Base-by-base conservation (phyloP, 805 yeast species). In the Tetrapisispora namnaoensis region DNA sequence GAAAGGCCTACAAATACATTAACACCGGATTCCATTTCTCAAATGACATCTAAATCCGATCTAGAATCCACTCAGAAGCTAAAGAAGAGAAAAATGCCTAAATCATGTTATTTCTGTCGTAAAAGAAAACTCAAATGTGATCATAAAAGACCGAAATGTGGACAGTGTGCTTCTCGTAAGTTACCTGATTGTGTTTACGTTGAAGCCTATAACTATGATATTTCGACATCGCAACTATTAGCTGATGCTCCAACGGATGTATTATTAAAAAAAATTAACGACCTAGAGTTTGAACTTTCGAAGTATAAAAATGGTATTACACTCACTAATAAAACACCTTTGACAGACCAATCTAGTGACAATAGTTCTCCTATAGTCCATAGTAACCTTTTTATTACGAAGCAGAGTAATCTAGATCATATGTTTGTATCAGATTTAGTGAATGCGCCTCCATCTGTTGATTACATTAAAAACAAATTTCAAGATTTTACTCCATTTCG, bases 121-220 rank as follows among this genome's bases (percentile, higher is more conserved):
- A 73, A 75, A 52, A 73, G 84, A 56, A 81, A 80, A 65, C 73
- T 81, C 67, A 80, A 80, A 67, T 80, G 86, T 63, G 83, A 79
- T 56, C 78, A 77, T 53, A 63, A 64, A 37, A 68, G 66, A 50
- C 72, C 74, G n/a, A 57, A 56, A 49, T 70, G 75, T 51, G 62
- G 67, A 10, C 71, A 70, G 43, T 77, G 82, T 54, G 45, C 58
- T 11, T 51, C 61, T 8, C 71, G 72, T 52, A 52, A 56, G 7
- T 49, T 62, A 28, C 58, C 62, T 3, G 54, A 55, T 20, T 63
- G 67, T 50, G 40, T 62, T 1, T 63, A 63, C 50, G 51, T 56
- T 1, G 60, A 58, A 13, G 53, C 46, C 4, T 57, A 49, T 50
- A 59, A 54, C 39, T 56, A 47, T 46, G 54, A 55, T 16, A 39